Evolutionary conservation across 2,329 filamentous ascomycete species (phyloP), one percentile per base, ranked within the genome.

Genomic region (Lasiodiplodia theobromae): DNA sequence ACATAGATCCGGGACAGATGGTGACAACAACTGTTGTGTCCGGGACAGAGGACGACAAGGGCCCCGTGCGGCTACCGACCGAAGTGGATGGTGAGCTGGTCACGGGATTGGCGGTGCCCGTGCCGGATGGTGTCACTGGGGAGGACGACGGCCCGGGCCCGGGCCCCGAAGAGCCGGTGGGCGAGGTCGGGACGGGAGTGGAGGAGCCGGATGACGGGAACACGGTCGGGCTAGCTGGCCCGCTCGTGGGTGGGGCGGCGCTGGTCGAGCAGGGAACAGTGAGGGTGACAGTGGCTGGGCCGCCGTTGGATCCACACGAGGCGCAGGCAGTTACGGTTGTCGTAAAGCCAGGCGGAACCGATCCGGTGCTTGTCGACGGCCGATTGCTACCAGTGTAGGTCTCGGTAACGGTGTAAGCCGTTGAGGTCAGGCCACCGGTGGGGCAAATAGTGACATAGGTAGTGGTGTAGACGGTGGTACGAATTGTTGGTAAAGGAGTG

Each of bases 321-420:
- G 38, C 63, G 68, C 73, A 74, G 25, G 72, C 71, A 8, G 70
- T 71, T 11, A 71, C 72, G n/a, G 73, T 71, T 18, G 65, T 68
- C n/a, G 69, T 71, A 38, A 72, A 75, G 21, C 73, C 73, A 49
- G 72, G 63, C 4, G 73, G 73, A 1, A 74, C 47, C 51, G 73
- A 70, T 28, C 63, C 62, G 21, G 56, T 28, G 7, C 31, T 52
- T 14, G 67, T 56, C 44, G 37, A 2, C 5, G 68, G 57, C 37
- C 68, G 67, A 12, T 21, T 67, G 10, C 54, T 53, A 40, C 70
- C 67, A 21, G 73, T 72, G 69, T 75, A 78, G 2, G 71, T 69
- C 54, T 77, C 76, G 16, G 76, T 78, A 69, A 78, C 72, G 23
- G 77, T 79, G 70, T 76, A 78, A 23, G 73, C 75, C 25, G 71